phyloP scores from a whole-genome alignment of 441 rosid species.

The Hura crepitans region DNA sequence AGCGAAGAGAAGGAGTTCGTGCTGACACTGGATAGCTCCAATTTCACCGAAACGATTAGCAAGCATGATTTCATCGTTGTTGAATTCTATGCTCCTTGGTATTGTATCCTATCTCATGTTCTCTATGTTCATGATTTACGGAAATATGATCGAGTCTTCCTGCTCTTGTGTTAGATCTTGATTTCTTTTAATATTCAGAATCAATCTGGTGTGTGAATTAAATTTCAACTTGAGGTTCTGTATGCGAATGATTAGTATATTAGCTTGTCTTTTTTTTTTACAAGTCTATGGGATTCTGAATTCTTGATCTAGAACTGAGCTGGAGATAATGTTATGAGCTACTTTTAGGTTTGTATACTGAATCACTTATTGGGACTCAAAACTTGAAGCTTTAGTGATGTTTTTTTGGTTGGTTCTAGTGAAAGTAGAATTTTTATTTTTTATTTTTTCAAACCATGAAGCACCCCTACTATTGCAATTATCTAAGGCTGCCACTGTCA shows the following conservation, averaged over 20 bases:
- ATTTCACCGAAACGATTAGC: slow-evolving; percentile 66
- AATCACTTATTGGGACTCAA: background rate
- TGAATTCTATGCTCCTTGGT: slow-evolving; percentile 98
- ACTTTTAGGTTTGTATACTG: no score
- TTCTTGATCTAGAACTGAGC: background rate
- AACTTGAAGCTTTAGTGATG: background rate
- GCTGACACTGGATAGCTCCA: slow-evolving; percentile 71
- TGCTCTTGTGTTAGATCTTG: background rate
- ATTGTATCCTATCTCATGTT: slow-evolving; percentile 5
- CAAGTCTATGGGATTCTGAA: background rate
- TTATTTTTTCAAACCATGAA: no score
- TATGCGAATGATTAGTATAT: no score
- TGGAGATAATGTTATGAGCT: no score
- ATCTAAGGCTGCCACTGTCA: no score
- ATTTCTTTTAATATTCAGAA: background rate
- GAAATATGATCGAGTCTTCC: background rate
- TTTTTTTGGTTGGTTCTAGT: background rate
- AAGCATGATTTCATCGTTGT: slow-evolving; percentile 85
- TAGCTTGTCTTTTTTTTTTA: no score
- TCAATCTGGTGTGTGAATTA: background rate
- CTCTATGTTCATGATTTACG: background rate
- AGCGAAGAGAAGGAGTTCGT: slow-evolving; percentile 42
- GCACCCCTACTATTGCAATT: no score
- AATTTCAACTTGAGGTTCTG: background rate
- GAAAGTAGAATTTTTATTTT: background rate